Base-by-base conservation (phyloP, 1,139 yeast genomes). In the Debaryomyces sp. region DNA sequence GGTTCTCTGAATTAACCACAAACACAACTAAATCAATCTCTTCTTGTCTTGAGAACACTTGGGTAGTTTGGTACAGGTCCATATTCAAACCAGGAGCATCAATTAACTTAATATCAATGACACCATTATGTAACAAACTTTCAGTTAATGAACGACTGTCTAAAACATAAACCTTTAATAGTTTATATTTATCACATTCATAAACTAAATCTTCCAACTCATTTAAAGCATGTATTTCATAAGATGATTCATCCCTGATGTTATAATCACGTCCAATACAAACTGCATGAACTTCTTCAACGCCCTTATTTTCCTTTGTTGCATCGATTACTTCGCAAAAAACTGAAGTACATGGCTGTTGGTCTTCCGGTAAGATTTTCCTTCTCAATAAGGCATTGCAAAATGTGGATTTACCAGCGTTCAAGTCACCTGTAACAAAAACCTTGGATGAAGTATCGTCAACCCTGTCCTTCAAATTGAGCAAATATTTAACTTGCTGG, bases 61-160 rank as follows among this genome's bases (percentile, higher is more conserved):
- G 97, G 1, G 97, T 89, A 0, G 99, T 95, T 64, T 90, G 97
- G 58, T 87, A 87, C 10, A 95, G 89, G 62, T 94, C 98, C 78
- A 91, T 79, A 62, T 95, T 95, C 51, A 95, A 76, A 0, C 99
- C 99, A 0, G 99, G 99, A 0, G 98, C 97, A 70, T 95, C 99
- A 47, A 95, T 92, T 50, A 95, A 74, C 32, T 94, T 84, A 50
- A 94, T 91, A 62, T 95, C 98, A 44, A 94, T 90, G 7, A 91
- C 89, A 1, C 98, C 98, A 63, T 95, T 95, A 54, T 86, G 82
- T 50, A 95, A 72, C 50, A 95, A 70, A 59, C 96, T 87, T 57
- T 83, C 83, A 43, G 84, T 84, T 2, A 81, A 71, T 1, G 89
- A 79, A 46, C 97, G 78, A 50, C 75, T 75, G 61, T 94, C 99